phyloP scores from a whole-genome alignment of 371 early-diverging fungal species.

The Paraphysoderma sedebokerense region DNA sequence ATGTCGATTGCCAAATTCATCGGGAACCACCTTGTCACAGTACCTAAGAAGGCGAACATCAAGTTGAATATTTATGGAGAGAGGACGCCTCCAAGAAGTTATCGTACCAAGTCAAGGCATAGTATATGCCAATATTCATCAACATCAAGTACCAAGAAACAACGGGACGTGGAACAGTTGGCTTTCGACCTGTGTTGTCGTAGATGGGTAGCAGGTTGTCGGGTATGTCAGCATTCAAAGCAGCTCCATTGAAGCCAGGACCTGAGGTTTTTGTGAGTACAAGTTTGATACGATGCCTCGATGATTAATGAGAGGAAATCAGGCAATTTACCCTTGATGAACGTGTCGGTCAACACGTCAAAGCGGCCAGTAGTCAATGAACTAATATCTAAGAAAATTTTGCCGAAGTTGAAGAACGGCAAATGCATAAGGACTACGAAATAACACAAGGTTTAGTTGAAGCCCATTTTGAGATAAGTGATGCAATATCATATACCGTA shows the following conservation, averaged over 20 bases:
- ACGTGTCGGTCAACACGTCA: conserved; percentile 34
- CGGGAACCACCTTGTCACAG: conserved; percentile 44
- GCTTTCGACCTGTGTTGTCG: conserved; percentile 14
- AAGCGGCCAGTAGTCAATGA: conserved; percentile 34
- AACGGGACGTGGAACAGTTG: conserved; percentile 33
- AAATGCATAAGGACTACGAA: conserved; percentile 24
- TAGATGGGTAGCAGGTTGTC: conserved; percentile 22
- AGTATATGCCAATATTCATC: conserved; percentile 34
- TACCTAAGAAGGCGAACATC: conserved; percentile 3
- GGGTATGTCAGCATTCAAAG: conserved; percentile 28
- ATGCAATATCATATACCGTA: background rate
- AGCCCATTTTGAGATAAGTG: conserved; percentile 2
- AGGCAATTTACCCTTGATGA: too few species aligned
- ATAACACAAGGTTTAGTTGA: background rate
- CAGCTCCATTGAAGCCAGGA: conserved; percentile 35
- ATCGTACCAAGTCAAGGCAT: conserved; percentile 29
- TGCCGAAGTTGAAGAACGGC: conserved; percentile 59
- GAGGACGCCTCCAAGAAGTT: too few species aligned
- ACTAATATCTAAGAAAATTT: conserved; percentile 43
- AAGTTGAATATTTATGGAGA: too few species aligned
- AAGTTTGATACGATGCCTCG: too few species aligned
- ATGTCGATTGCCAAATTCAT: conserved; percentile 39
- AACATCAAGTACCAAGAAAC: conserved; percentile 32
- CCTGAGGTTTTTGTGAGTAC: conserved; percentile 21
- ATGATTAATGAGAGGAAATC: background rate